Percentiles rank a stretch among this genome's conserved stretches.
Evolutionary conservation across 495 filamentous ascomycete genomes (phyloP).

Genomic region (Halenospora varia): DNA sequence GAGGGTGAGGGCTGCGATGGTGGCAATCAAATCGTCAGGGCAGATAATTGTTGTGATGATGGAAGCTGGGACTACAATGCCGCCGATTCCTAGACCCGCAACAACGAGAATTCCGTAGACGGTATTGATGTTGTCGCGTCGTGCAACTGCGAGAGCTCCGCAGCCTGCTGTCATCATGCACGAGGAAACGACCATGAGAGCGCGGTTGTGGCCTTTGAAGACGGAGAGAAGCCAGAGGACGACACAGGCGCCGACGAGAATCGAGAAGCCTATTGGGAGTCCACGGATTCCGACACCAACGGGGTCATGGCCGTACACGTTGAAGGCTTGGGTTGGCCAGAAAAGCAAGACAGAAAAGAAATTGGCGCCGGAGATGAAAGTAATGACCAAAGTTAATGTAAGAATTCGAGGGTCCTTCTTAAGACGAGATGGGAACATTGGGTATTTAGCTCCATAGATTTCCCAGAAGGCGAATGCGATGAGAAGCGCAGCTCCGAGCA

Average conservation of each 20-base stretch:
- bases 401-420: slow-evolving; percentile 61
- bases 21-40: slow-evolving; percentile 69
- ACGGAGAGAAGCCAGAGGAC: slow-evolving; percentile 57
- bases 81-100: slow-evolving; percentile 67
- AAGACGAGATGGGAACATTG: slow-evolving; percentile 62
- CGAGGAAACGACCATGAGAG: slow-evolving; percentile 58
- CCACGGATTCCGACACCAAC: slow-evolving; percentile 63
- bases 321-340: slow-evolving; percentile 72
- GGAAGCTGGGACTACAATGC: slow-evolving; percentile 67
- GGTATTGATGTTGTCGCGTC: slow-evolving; percentile 52
- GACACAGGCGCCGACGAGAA: slow-evolving; percentile 58
- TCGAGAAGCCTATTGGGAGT: slow-evolving; percentile 60
- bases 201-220: slow-evolving; percentile 58
- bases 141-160: slow-evolving; percentile 54
- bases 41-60: slow-evolving; percentile 73
- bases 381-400: slow-evolving; percentile 62
- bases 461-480: slow-evolving; percentile 59
- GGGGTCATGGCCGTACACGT: slow-evolving; percentile 69
- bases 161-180: slow-evolving; percentile 69
- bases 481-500: slow-evolving; percentile 50
- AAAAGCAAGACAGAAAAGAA: slow-evolving; percentile 73
- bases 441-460: slow-evolving; percentile 52
- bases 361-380: slow-evolving; percentile 69
- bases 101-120: slow-evolving; percentile 61
- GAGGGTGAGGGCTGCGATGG: slow-evolving; percentile 68